Evolutionary conservation across 2,329 filamentous ascomycete species (phyloP).

Genomic region (Aspergillus nomiae): DNA sequence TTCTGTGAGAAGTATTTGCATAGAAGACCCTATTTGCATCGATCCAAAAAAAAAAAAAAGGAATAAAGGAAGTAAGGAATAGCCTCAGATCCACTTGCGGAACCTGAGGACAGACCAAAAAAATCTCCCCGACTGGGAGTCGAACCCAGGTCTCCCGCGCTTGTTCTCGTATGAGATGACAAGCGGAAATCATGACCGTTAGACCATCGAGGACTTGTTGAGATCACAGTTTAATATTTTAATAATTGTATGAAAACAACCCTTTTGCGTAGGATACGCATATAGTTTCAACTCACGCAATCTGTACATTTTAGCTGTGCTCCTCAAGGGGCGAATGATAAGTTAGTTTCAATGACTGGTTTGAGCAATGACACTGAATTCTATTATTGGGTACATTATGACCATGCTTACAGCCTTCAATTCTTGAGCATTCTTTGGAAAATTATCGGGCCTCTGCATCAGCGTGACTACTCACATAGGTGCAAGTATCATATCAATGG

Average conservation of each 20-base stretch:
- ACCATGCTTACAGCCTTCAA: neutral
- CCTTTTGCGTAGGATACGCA: too few relatives aligned
- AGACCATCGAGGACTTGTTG: conserved; percentile 23
- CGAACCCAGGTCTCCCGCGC: conserved; percentile 6
- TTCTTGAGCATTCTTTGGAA: neutral
- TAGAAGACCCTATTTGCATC: too few relatives aligned
- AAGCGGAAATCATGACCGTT: conserved; percentile 20
- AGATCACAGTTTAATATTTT: accelerated
- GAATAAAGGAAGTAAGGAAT: too few relatives aligned
- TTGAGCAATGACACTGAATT: neutral
- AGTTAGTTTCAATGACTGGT: neutral
- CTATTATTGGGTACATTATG: too few relatives aligned
- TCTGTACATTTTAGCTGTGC: too few relatives aligned
- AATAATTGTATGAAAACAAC: neutral
- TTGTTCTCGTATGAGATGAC: conserved; percentile 7
- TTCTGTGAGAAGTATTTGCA: too few relatives aligned
- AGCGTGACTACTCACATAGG: too few relatives aligned
- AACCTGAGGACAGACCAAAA: neutral
- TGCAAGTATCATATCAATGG: too few relatives aligned
- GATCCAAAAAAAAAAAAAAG: too few relatives aligned
- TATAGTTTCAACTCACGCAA: too few relatives aligned
- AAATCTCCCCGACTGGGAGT: conserved; percentile 3
- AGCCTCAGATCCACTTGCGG: too few relatives aligned
- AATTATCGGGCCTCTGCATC: neutral
- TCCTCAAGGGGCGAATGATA: too few relatives aligned